Evolutionary conservation across 768 basidiomycete species (phyloP), one percentile per base, ranked within the genome.

Genomic region (Suillus tomentosus): DNA sequence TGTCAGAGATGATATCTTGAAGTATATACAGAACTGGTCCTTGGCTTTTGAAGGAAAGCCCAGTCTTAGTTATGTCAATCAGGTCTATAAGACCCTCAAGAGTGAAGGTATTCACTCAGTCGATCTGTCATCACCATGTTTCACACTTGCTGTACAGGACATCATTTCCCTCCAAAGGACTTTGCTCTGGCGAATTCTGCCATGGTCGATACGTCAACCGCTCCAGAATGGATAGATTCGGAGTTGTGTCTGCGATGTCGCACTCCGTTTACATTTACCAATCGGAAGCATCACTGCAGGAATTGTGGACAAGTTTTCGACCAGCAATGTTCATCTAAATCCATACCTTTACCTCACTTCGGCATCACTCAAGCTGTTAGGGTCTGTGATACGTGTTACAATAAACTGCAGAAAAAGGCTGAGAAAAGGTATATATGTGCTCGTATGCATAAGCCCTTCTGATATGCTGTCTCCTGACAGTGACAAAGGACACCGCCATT

Each of bases 231-330:
- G 97, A 91, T 94, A 51, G 96, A 99, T 74, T 95, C 95, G 0
- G 94, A 97, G 54, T 86, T 95, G 17, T 99, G 97, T 74, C 85
- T 96, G 64, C 87, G 95, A 22, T 99, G 97, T 76, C 86, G 97
- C 19, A 89, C 91, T 0, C 75, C 93, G 0, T 99, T 99, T 76
- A 86, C 89, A 0, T 95, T 98, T 74, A 97, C 95, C 37, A 99
- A 99, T 73, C 86, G 97, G 59, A 98, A 98, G 74, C 97, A 99
- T 71, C 97, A 99, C 72, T 99, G 97, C 74, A 87, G 97, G 15
- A 98, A 98, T 75, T 99, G 97, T 77, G 97, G 97, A 9, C 89
- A 91, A 73, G 95, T 99, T 15, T 99, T 97, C 72, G 96, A 98
- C 77, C 94, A 96, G 62, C 83, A 87, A 48, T 99, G 97, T 75